Conservation (phyloP, 2,329 filamentous ascomycete genomes). For the Claviceps lovelessii region DNA sequence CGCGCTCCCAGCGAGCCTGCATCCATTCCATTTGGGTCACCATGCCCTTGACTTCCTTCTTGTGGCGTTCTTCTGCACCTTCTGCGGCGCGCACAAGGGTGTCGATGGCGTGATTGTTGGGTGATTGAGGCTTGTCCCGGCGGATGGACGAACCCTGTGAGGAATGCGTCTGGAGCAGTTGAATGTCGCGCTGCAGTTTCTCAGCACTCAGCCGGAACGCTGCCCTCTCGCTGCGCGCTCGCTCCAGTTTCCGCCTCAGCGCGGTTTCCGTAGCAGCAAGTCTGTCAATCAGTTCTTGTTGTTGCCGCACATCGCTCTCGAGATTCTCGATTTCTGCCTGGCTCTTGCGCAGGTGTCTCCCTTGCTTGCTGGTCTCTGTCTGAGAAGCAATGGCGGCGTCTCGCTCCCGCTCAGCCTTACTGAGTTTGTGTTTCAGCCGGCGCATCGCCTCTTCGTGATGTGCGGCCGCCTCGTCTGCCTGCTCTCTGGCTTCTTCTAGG, state of each 20-base stretch:
- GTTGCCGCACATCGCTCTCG: slow-evolving; percentile 57
- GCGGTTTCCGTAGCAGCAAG: slow-evolving; percentile 42
- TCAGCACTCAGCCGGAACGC: slow-evolving; percentile 39
- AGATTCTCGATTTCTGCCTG: slow-evolving; percentile 53
- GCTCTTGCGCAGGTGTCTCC: slow-evolving; percentile 45
- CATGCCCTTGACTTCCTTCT: slow-evolving; percentile 66
- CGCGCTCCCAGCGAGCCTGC: slow-evolving; percentile 64
- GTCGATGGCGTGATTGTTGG: slow-evolving; percentile 36
- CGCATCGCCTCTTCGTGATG: slow-evolving; percentile 30
- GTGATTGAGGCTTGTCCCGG: slow-evolving; percentile 16
- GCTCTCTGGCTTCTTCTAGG: slow-evolving; percentile 38
- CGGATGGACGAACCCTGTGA: slow-evolving; percentile 19
- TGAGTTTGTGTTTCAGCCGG: slow-evolving; percentile 33
- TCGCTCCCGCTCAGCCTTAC: slow-evolving; percentile 36
- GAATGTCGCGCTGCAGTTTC: slow-evolving; percentile 38
- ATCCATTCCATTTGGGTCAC: slow-evolving; percentile 86
- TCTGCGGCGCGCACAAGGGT: slow-evolving; percentile 43
- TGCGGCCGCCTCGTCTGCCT: slow-evolving; percentile 32
- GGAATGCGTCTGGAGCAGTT: slow-evolving; percentile 27
- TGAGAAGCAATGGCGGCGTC: slow-evolving; percentile 18
- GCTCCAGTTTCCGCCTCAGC: slow-evolving; percentile 53
- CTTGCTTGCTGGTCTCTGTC: slow-evolving; percentile 35
- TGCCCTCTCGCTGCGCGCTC: slow-evolving; percentile 51
- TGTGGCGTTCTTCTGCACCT: slow-evolving; percentile 53
- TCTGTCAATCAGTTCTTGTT: slow-evolving; percentile 49